Base-by-base conservation (phyloP, 1,139 yeast species). In the Saccharomyces pastorianus region DNA sequence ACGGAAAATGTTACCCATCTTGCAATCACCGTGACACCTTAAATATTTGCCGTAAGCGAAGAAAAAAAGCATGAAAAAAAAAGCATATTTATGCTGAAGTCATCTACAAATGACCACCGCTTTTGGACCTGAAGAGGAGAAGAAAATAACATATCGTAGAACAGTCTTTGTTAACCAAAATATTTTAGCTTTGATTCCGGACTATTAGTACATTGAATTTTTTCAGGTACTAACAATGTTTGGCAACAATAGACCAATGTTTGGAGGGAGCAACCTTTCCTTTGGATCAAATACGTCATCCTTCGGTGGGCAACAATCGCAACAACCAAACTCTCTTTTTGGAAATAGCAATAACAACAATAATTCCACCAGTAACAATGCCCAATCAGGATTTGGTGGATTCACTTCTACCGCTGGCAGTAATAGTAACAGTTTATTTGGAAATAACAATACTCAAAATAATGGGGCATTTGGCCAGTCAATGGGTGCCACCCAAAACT, bases 361-460 rank as follows among this genome's bases (percentile, higher is more conserved):
- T 7, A 38, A 38, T 20, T 6, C 25, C n/a, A 48, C 55, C 49
- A 50, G 55, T 51, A 54, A 52, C 53, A 64, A 62, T 53, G 61
- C 70, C 4, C 67, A 69, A 13, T 75, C 83, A 38, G 85, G 85
- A 17, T 81, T 81, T 63, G 85, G 85, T 34, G 85, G 85, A 23
- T 82, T 82, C 67, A 84, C 83, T 9, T 60, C 70, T 38, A 63
- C 68, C 53, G 17, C 27, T 23, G 11, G 32, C 8, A 31, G 25
- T 31, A 60, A 66, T 50, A 68, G 65, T 52, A 59, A 56, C 47
- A 61, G 44, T 17, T 38, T 38, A n/a, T 38, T 38, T 17, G 44
- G 44, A 38, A 38, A 38, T 38, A 49, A 44, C 32, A 50, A 32
- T 38, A 13, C 44, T 6, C 44, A 38, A 11, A 38, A 20, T 4